Evolutionary conservation across 83 land plant genomes (phyloP).

Genomic region (Isoetes engelmannii): DNA sequence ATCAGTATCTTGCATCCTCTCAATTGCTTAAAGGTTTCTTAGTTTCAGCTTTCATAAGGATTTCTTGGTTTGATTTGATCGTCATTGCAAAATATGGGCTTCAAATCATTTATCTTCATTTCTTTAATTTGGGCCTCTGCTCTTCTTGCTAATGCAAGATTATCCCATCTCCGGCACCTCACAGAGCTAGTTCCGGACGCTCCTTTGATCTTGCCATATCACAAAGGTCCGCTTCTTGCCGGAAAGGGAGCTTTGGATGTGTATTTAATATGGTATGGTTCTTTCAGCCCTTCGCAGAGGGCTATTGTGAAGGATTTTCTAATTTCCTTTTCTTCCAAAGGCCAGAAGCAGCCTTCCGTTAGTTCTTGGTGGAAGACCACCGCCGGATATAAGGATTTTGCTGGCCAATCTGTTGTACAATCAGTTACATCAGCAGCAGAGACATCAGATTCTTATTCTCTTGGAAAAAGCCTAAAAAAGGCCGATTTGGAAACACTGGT

Average conservation of each 20-base stretch:
- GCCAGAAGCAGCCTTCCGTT: constrained; percentile 4
- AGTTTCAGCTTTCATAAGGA: no score
- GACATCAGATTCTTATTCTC: constrained; percentile 20
- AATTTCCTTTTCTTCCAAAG: constrained; percentile 13
- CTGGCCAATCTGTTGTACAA: constrained; percentile 1
- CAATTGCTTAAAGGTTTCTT: no score
- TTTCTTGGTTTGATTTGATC: no score
- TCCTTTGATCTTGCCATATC: constrained; percentile 26
- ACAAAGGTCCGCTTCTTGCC: constrained; percentile 33
- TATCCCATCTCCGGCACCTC: no score
- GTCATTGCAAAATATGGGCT: no score
- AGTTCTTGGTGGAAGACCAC: constrained; percentile 22
- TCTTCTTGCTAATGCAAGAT: no score
- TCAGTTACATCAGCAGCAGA: constrained; percentile 6
- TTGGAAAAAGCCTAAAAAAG: constrained; percentile 29
- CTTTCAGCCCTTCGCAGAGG: constrained; percentile 20
- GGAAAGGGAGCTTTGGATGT: constrained; percentile 9
- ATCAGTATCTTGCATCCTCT: no score
- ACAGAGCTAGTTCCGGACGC: neutral
- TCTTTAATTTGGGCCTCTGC: no score
- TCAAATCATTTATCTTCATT: no score
- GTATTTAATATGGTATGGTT: constrained; percentile 32
- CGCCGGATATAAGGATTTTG: constrained; percentile 3
- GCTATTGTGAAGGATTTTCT: constrained; percentile 25
- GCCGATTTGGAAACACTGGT: constrained; percentile 26